phyloP scores from a whole-genome alignment of 73 alveolate species.

The Paramecium sonneborni region DNA sequence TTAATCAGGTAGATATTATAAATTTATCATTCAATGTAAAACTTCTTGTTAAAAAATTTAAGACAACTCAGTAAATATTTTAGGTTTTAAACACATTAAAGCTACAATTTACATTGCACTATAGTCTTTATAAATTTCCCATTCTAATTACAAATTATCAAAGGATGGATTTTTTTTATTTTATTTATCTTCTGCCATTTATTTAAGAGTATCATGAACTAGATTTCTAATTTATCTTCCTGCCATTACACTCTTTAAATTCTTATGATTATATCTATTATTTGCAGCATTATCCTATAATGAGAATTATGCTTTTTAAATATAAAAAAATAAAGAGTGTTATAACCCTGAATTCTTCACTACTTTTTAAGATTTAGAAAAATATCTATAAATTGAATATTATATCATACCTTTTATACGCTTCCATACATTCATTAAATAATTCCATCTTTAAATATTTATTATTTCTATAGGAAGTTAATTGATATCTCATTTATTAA shows the following conservation, averaged over 20 bases:
- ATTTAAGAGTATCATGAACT: slow-evolving; percentile 40
- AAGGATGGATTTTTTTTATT: background rate
- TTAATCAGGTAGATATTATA: background rate
- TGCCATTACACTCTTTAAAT: background rate
- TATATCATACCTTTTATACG: background rate
- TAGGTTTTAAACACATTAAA: slow-evolving; percentile 7
- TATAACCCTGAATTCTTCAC: slow-evolving; percentile 31
- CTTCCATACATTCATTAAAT: slow-evolving; percentile 43
- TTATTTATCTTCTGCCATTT: slow-evolving; percentile 40
- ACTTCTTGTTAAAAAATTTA: background rate
- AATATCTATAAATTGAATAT: background rate
- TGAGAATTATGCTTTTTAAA: slow-evolving; percentile 11
- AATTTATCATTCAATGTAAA: background rate
- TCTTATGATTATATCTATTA: background rate
- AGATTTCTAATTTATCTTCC: background rate
- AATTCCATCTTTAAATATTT: slow-evolving; percentile 28
- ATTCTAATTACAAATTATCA: slow-evolving; percentile 6
- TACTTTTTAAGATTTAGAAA: slow-evolving; percentile 18
- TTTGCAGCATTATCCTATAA: background rate
- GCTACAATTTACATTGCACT: slow-evolving; percentile 10
- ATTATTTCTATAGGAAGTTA: slow-evolving; percentile 9
- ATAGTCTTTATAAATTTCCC: slow-evolving; percentile 12
- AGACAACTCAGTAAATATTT: background rate
- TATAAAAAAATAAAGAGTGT: background rate
- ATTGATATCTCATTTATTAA: slow-evolving; percentile 1